Conservation (phyloP, 2,329 filamentous ascomycete species). For the Arachnomyces sp. region DNA sequence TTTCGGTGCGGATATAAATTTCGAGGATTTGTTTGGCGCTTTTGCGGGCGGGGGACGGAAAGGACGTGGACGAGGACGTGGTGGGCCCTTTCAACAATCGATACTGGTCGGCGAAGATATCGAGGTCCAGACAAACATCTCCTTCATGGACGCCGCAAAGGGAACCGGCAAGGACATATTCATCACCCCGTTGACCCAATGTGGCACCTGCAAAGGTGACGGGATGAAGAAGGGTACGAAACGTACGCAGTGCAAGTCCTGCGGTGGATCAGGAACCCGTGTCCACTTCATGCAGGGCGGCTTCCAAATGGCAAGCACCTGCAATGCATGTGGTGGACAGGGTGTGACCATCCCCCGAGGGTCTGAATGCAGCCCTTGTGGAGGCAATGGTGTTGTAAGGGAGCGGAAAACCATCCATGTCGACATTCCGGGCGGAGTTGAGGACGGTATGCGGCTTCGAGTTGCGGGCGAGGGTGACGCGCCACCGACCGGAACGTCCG, state of each 20-base stretch:
- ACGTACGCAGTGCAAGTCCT: conserved; percentile 64
- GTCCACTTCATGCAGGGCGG: conserved; percentile 86
- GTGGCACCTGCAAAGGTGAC: conserved; percentile 72
- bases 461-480: conserved; percentile 82
- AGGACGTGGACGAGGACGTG: conserved; percentile 45
- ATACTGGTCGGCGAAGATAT: conserved; percentile 92
- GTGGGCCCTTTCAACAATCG: conserved; percentile 67
- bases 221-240: conserved; percentile 76
- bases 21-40: conserved; percentile 89
- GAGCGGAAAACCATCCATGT: conserved; percentile 77
- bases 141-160: conserved; percentile 93
- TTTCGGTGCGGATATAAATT: conserved; percentile 79
- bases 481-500: conserved; percentile 63
- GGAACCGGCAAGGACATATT: conserved; percentile 80
- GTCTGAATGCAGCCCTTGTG: conserved; percentile 70
- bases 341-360: conserved; percentile 69
- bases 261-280: conserved; percentile 76
- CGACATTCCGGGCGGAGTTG: conserved; percentile 90
- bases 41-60: conserved; percentile 59
- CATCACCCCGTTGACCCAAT: conserved; percentile 72
- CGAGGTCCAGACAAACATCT: conserved; percentile 85
- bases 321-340: conserved; percentile 68
- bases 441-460: conserved; percentile 88
- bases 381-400: conserved; percentile 73
- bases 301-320: conserved; percentile 93